A percentile compares a stretch with the other conserved stretches of the same genome.
phyloP scores from a whole-genome alignment of 2,329 filamentous ascomycete genomes.

The Fusarium longipes region DNA sequence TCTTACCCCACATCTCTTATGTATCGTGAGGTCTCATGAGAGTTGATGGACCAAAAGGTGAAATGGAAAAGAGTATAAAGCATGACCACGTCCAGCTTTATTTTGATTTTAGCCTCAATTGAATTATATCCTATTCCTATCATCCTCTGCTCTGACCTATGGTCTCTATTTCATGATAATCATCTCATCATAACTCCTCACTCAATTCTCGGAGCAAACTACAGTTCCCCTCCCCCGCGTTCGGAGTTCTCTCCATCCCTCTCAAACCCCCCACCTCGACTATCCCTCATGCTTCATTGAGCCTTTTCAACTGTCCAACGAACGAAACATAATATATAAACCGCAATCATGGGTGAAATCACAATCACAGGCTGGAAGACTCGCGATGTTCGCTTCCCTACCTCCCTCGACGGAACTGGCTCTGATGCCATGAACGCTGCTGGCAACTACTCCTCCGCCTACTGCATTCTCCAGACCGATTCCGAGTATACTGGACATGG shows the following conservation, averaged over 20 bases:
- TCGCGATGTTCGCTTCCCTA: constrained; percentile 83
- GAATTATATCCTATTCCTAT: background rate
- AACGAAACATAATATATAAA: constrained; percentile 5
- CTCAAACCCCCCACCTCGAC: constrained; percentile 32
- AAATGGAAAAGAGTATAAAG: constrained; percentile 34
- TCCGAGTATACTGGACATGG: constrained; percentile 77
- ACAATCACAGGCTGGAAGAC: constrained; percentile 79
- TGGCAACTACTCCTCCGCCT: constrained; percentile 92
- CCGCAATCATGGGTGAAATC: constrained; percentile 58
- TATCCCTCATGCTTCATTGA: constrained; percentile 25
- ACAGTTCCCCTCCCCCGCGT: constrained; percentile 38
- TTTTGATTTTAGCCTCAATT: constrained; percentile 26
- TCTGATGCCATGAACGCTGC: constrained; percentile 97
- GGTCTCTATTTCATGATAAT: background rate
- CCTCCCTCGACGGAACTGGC: constrained; percentile 95
- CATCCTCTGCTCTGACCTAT: background rate
- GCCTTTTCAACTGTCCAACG: constrained; percentile 2
- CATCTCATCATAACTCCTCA: constrained; percentile 10
- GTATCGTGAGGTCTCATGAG: constrained; percentile 36
- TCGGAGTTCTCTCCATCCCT: constrained; percentile 6
- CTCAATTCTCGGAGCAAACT: background rate
- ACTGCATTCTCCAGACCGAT: constrained; percentile 89
- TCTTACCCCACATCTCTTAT: constrained; percentile 37
- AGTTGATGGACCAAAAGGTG: background rate
- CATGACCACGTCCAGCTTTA: constrained; percentile 17